Evolutionary conservation across 1,139 yeast species (phyloP).

Genomic region (Nakaseomyces glabratus): DNA sequence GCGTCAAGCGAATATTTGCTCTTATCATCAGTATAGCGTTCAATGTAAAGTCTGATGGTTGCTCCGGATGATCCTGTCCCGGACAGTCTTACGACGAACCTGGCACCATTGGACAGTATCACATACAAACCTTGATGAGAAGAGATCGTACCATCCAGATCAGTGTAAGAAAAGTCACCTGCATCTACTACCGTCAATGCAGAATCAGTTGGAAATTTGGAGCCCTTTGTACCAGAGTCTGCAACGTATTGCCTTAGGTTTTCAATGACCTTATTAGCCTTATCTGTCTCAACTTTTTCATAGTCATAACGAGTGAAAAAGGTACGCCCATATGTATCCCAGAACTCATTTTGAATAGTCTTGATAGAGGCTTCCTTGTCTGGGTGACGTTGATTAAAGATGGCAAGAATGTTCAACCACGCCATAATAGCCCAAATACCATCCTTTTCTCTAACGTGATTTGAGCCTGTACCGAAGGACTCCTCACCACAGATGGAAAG

Average conservation of each 20-base stretch:
- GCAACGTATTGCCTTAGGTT: constrained; percentile 44
- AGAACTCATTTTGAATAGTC: constrained; percentile 74
- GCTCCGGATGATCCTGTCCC: constrained; percentile 99
- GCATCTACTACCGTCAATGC: constrained; percentile 58
- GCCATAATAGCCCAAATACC: constrained; percentile 97
- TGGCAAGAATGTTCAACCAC: constrained; percentile 92
- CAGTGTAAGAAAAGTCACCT: constrained; percentile 87
- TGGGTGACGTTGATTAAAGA: constrained; percentile 50
- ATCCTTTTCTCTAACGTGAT: constrained; percentile 95
- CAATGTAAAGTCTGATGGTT: constrained; percentile 87
- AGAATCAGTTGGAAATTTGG: constrained; percentile 34
- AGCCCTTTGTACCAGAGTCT: constrained; percentile 37
- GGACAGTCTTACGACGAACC: constrained; percentile 83
- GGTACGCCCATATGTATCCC: constrained; percentile 93
- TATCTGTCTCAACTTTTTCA: constrained; percentile 70
- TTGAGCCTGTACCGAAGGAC: constrained; percentile 95
- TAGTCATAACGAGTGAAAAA: constrained; percentile 93
- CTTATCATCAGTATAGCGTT: constrained; percentile 62
- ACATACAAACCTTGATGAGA: constrained; percentile 84
- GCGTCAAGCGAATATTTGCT: constrained; percentile 46
- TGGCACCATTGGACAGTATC: constrained; percentile 70
- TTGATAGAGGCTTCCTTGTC: constrained; percentile 58
- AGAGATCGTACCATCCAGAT: constrained; percentile 87
- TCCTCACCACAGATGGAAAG: constrained; percentile 97
- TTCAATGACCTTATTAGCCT: constrained; percentile 62